These are phyloP conservation scores for Xylaria multiplex DNA, from an alignment of 2,329 filamentous ascomycete genomes.

Conservation along the genomic window DNA sequence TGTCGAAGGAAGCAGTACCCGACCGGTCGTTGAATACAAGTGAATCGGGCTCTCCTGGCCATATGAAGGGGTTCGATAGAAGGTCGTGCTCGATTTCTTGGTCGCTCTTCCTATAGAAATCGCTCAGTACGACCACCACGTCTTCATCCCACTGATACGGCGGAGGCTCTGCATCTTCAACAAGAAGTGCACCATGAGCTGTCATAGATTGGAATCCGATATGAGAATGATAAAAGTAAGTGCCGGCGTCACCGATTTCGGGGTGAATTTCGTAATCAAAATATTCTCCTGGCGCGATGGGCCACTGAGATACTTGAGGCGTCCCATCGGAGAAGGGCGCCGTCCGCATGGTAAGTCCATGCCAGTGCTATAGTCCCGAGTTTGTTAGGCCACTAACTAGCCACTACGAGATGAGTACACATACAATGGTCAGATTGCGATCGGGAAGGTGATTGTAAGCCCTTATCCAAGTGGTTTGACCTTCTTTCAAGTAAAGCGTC, in stretches of 20 bases:
- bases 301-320: constrained; percentile 70
- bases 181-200: constrained; percentile 66
- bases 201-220: constrained; percentile 70
- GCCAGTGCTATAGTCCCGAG: constrained; percentile 66
- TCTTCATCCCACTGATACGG: constrained; percentile 73
- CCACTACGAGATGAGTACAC: not conserved
- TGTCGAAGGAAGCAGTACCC: constrained; percentile 52
- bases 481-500: constrained; percentile 57
- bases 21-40: constrained; percentile 68
- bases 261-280: constrained; percentile 74
- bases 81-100: constrained; percentile 61
- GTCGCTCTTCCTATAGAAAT: constrained; percentile 68
- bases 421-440: constrained; percentile 64
- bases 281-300: constrained; percentile 68
- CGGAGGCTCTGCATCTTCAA: constrained; percentile 58
- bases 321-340: constrained; percentile 73
- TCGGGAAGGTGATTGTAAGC: constrained; percentile 66
- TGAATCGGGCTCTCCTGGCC: constrained; percentile 67
- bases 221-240: constrained; percentile 76
- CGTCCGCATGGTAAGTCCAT: constrained; percentile 68
- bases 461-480: constrained; percentile 64
- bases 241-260: constrained; percentile 63
- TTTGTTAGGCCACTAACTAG: constrained; percentile 26
- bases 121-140: constrained; percentile 62
- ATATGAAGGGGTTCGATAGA: constrained; percentile 60